Evolutionary conservation across 768 basidiomycete genomes (phyloP).

Genomic region (Russula earlei): DNA sequence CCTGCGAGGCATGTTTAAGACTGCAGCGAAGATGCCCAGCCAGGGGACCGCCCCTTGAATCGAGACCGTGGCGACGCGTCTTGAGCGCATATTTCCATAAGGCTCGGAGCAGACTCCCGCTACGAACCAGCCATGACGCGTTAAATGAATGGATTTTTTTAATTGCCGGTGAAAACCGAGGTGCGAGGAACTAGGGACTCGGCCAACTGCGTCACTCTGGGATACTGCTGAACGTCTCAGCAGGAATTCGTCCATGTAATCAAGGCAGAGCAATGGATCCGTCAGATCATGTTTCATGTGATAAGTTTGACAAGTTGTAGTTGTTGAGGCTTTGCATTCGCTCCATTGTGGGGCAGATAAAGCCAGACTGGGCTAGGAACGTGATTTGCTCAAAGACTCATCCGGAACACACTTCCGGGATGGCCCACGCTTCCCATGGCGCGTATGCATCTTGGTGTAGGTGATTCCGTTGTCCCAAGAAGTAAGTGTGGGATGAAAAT

Average conservation of each 20-base stretch:
- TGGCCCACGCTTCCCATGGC: too few species aligned
- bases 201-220: neutral
- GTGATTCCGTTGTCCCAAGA: neutral
- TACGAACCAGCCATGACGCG: too few species aligned
- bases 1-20: neutral
- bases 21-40: neutral
- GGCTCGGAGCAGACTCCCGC: too few species aligned
- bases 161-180: neutral
- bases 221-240: neutral
- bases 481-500: constrained; percentile 22
- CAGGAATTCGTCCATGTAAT: neutral
- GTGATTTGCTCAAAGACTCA: neutral
- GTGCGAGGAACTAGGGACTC: neutral
- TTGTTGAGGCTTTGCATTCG: neutral
- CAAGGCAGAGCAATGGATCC: neutral
- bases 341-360: neutral
- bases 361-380: neutral
- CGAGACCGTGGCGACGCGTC: neutral
- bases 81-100: too few species aligned
- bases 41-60: neutral
- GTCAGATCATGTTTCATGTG: neutral
- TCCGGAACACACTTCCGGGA: neutral
- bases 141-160: neutral
- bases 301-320: neutral
- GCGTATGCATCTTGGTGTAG: constrained; percentile 45